Evolutionary conservation across 2,329 filamentous ascomycete species (phyloP), one percentile per base, ranked within the genome.

Genomic region (Fusarium sp.): DNA sequence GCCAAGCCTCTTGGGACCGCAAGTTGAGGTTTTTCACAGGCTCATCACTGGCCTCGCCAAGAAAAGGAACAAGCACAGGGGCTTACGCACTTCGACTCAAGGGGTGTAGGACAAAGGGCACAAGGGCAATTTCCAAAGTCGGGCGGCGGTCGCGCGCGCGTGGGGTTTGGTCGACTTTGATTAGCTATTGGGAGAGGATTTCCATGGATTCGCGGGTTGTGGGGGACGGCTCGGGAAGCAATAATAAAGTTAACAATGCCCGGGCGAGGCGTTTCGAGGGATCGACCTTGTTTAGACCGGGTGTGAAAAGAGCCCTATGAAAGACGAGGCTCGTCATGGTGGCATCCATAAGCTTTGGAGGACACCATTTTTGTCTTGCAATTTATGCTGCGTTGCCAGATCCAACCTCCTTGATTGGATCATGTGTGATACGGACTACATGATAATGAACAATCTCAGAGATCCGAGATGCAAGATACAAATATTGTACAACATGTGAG

Each of bases 121-220:
- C 71, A 67, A 66, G 71, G 59, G 32, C 63, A 71, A 66, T 75
- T 73, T 70, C 67, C 73, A 67, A 58, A 37, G 58, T 52, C 34
- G 41, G 68, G 43, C 13, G 30, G 25, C 25, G 25, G 25, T 27
- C 30, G 30, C 30, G 37, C 13, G 23, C 13, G n/a, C 27, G 32
- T 56, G 35, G 20, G 23, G 25, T 48, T 48, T 32, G 34, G 25
- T 18, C 41, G 27, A 32, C n/a, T 54, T 56, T 32, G 50, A 56
- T 34, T 34, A 56, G 50, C 32, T 27, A 32, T 32, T 32, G 30
- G 30, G 30, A 9, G 10, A 8, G 10, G 7, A 14, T 10, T 11
- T 3, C 16, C 25, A 30, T 32, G 50, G 50, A 20, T 35, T 25
- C 4, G 27, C 50, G 50, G 50, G 50, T 56, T 56, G 50, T 56